Percentiles rank a stretch among this genome's conserved stretches.
Conservation (phyloP, 2,329 filamentous ascomycete genomes). For the Cordyceps militaris region DNA sequence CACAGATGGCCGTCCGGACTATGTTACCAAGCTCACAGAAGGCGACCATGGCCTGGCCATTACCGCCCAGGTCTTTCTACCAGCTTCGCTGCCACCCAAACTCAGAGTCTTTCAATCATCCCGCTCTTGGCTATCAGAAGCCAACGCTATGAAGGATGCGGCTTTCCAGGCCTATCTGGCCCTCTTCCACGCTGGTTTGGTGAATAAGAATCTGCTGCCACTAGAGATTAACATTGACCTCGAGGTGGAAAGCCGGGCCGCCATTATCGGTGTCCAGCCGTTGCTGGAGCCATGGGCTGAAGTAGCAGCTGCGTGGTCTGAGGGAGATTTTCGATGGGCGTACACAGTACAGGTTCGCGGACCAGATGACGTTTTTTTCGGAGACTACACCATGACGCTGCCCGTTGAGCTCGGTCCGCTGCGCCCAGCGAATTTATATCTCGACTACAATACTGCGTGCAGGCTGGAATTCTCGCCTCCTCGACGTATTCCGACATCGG, state of each 20-base stretch:
- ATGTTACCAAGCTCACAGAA: constrained; percentile 43
- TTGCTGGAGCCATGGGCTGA: constrained; percentile 40
- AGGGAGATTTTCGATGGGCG: not conserved
- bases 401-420: constrained; percentile 35
- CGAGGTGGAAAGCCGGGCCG: constrained; percentile 30
- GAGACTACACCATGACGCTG: constrained; percentile 36
- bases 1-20: constrained; percentile 61
- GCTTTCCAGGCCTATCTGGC: constrained; percentile 72
- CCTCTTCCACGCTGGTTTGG: constrained; percentile 61
- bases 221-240: constrained; percentile 35
- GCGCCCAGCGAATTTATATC: constrained; percentile 32
- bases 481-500: constrained; percentile 16
- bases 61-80: constrained; percentile 60
- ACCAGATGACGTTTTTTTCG: constrained; percentile 20
- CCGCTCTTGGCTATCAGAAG: constrained; percentile 58
- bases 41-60: constrained; percentile 26
- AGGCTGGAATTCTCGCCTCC: constrained; percentile 19
- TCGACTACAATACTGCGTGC: constrained; percentile 31
- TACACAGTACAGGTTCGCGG: not conserved
- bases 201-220: constrained; percentile 75
- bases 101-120: constrained; percentile 22
- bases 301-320: constrained; percentile 37
- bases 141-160: constrained; percentile 69
- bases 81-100: constrained; percentile 54
- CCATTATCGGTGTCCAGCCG: constrained; percentile 29